Conservation (phyloP, 768 basidiomycete species). For the Mycena kentingensis region DNA sequence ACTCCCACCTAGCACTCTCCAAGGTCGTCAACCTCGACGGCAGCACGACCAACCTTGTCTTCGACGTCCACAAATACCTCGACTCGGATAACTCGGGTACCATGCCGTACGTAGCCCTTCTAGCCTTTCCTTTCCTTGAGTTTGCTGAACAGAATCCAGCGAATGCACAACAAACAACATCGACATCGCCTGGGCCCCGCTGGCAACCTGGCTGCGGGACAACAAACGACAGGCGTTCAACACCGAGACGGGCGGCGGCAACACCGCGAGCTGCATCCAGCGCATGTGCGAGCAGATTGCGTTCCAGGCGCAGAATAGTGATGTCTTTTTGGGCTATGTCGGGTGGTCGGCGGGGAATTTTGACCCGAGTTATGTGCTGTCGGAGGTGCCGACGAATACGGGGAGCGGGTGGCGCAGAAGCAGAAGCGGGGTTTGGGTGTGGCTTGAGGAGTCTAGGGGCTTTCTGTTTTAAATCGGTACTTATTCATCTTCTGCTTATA, state of each 20-base stretch:
- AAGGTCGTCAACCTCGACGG: slow-evolving; percentile 50
- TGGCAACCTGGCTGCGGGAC: slow-evolving; percentile 50
- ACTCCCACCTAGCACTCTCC: slow-evolving; percentile 36
- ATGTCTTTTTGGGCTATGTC: slow-evolving; percentile 56
- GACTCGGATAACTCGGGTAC: slow-evolving; percentile 52
- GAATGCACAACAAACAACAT: slow-evolving; percentile 61
- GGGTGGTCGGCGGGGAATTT: slow-evolving; percentile 67
- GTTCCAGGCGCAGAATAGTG: slow-evolving; percentile 49
- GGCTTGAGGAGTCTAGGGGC: no score
- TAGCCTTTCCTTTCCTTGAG: not conserved
- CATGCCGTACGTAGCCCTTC: slow-evolving; percentile 23
- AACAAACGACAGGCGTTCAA: slow-evolving; percentile 57
- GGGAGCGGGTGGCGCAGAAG: slow-evolving; percentile 41
- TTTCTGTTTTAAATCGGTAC: no score
- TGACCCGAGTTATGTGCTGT: slow-evolving; percentile 40
- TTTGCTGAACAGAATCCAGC: slow-evolving; percentile 25
- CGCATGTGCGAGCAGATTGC: slow-evolving; percentile 49
- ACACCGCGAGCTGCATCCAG: slow-evolving; percentile 47
- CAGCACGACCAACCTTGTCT: slow-evolving; percentile 45
- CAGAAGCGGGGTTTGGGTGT: no score
- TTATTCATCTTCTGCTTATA: no score
- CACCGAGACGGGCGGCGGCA: slow-evolving; percentile 63
- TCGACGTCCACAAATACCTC: slow-evolving; percentile 67
- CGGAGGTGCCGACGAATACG: slow-evolving; percentile 33
- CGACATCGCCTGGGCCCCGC: slow-evolving; percentile 44